Base-by-base conservation (phyloP, 345 rosid genomes). In the Cardamine occulta region DNA sequence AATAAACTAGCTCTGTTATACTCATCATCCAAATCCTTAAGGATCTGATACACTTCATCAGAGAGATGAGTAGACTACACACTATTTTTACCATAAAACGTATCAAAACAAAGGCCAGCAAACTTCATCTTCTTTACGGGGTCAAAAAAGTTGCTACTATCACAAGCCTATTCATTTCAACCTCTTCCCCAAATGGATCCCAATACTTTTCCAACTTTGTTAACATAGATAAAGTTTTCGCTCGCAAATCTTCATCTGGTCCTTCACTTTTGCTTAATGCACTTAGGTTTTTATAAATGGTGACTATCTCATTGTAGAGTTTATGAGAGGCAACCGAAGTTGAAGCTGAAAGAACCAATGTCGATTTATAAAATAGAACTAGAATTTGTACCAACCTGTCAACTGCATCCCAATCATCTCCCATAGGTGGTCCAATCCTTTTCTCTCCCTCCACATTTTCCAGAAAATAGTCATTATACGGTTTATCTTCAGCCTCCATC, bases 401-500 rank as follows among this genome's bases (percentile, higher is more conserved):
- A 13, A n/a, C 14, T 5, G 1, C 5, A 4, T 66, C 32, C 32
- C 58, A 66, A 34, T 66, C 70, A 4, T 28, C 24, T 11, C 0
- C 4, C 8, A 51, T 10, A 3, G 32, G 70, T 18, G 59, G 59
- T 49, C 47, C 21, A 6, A 32, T 21, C 44, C 31, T 51, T 32
- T 65, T 47, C 8, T 48, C 12, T 17, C 17, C 44, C 10, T 65
- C 26, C 6, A 10, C 12, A 2, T 2, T 47, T 11, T 65, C 12
- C 3, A 6, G 0, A 13, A 48, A 48, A 2, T 65, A 65, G 26
- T 18, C 24, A 0, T 2, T 26, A n/a, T 63, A 63, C 0, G 39
- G 10, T 2, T 44, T 45, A 28, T 63, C 68, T 63, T 44, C 37
- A n/a, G 37, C 24, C 7, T 44, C 68, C 54, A n/a, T 63, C n/a